A percentile compares a stretch with the other conserved stretches of the same genome.
Evolutionary conservation across 495 filamentous ascomycete genomes (phyloP).

Genomic region (Penicillium canescens): DNA sequence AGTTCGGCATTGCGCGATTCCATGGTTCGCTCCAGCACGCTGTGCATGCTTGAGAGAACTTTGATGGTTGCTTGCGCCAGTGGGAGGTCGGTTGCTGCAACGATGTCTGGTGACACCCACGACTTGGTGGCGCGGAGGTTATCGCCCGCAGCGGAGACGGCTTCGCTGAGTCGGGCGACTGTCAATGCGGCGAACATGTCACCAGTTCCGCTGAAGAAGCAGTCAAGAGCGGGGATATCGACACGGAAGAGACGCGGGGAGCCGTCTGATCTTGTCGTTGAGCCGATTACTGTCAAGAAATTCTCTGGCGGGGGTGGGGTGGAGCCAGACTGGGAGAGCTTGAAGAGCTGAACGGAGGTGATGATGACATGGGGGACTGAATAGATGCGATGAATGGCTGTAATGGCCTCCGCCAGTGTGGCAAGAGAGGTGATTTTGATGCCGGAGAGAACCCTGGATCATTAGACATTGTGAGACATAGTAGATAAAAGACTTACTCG

Average conservation of each 20-base stretch:
- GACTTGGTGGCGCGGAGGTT: constrained; percentile 49
- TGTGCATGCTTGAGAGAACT: constrained; percentile 92
- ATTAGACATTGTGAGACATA: constrained; percentile 1
- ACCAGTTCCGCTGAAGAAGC: constrained; percentile 92
- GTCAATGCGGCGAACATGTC: constrained; percentile 97
- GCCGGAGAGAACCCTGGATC: constrained; percentile 71
- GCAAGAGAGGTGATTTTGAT: constrained; percentile 75
- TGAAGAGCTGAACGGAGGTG: constrained; percentile 70
- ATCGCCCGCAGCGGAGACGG: constrained; percentile 48
- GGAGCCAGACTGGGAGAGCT: constrained; percentile 36
- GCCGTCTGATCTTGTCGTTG: constrained; percentile 61
- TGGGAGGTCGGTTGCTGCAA: constrained; percentile 69
- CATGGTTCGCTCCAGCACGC: constrained; percentile 76
- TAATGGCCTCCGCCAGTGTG: constrained; percentile 71
- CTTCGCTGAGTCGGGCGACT: constrained; percentile 86
- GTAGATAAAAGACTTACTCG: constrained; percentile 59
- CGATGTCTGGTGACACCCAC: constrained; percentile 70
- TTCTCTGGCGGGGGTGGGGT: constrained; percentile 37
- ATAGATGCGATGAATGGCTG: constrained; percentile 73
- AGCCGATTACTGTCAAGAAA: constrained; percentile 76
- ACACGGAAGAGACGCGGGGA: constrained; percentile 78
- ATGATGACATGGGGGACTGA: constrained; percentile 87
- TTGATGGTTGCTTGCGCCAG: constrained; percentile 80
- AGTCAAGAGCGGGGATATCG: constrained; percentile 80
- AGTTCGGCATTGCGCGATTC: constrained; percentile 62